Evolutionary conservation across 768 basidiomycete species (phyloP).

Genomic region (Tulasnella sp.): DNA sequence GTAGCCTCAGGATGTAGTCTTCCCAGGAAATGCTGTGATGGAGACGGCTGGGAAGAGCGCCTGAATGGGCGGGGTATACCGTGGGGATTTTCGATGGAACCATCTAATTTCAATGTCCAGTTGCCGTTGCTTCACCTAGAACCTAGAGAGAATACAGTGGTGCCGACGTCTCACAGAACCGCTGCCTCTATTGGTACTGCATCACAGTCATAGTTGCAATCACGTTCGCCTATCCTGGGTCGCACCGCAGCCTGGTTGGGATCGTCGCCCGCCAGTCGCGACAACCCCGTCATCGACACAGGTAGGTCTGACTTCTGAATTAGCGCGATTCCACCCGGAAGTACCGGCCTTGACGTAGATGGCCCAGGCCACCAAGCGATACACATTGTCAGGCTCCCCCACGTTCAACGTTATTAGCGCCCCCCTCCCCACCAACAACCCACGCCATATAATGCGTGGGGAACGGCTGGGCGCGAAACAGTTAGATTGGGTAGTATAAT

Average conservation of each 20-base stretch:
- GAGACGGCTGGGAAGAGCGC: no score
- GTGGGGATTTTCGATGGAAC: no score
- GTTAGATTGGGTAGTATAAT: constrained; percentile 16
- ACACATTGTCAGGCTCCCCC: neutral
- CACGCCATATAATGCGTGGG: constrained; percentile 13
- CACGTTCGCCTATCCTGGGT: neutral
- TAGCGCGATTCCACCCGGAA: neutral
- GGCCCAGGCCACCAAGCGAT: neutral
- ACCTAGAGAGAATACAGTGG: no score
- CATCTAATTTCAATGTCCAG: no score
- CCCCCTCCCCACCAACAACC: constrained; percentile 2
- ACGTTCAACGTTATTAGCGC: neutral
- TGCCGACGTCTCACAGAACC: no score
- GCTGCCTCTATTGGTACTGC: no score
- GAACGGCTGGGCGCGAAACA: constrained; percentile 15
- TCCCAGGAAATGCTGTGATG: no score
- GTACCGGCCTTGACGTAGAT: no score
- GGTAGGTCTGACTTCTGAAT: constrained; percentile 17
- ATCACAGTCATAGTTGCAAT: no score
- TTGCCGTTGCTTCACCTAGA: no score
- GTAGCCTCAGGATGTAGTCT: no score
- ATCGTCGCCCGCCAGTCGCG: neutral
- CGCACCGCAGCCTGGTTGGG: neutral
- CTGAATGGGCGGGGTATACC: no score
- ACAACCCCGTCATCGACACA: constrained; percentile 17